These are phyloP conservation scores for Pythium guiyangense DNA, from an alignment of 352 stramenopile species.

Conservation along the genomic window DNA sequence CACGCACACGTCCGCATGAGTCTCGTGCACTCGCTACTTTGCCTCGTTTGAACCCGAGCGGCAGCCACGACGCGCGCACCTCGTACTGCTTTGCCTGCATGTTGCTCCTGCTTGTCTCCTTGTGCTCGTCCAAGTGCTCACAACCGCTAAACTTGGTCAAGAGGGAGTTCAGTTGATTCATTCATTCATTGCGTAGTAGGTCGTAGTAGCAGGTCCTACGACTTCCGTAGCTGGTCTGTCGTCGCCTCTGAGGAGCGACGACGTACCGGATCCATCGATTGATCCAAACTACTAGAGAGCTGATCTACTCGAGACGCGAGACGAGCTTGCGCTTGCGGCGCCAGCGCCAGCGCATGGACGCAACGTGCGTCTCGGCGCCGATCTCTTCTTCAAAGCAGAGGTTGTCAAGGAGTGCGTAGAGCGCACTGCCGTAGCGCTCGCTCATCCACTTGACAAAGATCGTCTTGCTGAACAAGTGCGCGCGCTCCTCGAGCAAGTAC, in stretches of 20 bases:
- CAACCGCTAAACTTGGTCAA: neutral
- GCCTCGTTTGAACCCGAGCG: neutral
- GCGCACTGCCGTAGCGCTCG: slow-evolving; percentile 66
- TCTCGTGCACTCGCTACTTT: neutral
- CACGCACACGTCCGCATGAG: no score
- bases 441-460: slow-evolving; percentile 87
- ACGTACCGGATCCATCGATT: no score
- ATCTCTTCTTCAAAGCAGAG: slow-evolving; percentile 83
- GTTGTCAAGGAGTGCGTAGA: slow-evolving; percentile 86
- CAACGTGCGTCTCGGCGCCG: slow-evolving; percentile 68
- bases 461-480: slow-evolving; percentile 37
- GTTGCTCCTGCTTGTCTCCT: no score
- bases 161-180: no score
- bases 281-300: no score
- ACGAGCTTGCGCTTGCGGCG: slow-evolving; percentile 83
- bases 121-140: neutral
- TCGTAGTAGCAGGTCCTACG: no score
- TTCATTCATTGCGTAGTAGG: no score
- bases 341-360: slow-evolving; percentile 88
- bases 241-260: neutral
- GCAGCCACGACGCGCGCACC: slow-evolving; percentile 10
- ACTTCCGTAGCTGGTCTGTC: neutral
- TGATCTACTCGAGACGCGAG: slow-evolving; percentile 74
- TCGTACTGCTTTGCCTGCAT: slow-evolving; percentile 76
- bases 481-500: slow-evolving; percentile 74